phyloP scores from a whole-genome alignment of 495 filamentous ascomycete species.

The Aspergillus olivimuriae region DNA sequence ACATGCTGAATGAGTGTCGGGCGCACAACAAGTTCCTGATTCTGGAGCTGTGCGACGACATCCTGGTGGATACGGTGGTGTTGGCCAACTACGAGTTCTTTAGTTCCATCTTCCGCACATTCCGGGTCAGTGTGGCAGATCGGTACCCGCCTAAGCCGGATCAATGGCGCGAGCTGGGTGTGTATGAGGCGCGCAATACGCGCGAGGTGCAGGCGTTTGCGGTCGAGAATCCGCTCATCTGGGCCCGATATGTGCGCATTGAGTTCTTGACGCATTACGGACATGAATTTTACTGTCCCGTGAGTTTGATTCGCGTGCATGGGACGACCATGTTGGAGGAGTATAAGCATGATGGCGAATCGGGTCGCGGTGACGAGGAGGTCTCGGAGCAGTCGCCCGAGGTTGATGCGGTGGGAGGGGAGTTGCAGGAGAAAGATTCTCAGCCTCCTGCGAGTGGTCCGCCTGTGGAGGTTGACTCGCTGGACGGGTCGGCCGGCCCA shows the following conservation, averaged over 20 bases:
- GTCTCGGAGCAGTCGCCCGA: conserved; percentile 31
- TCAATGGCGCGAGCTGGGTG: conserved; percentile 85
- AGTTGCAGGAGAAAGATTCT: conserved; percentile 10
- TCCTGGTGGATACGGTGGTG: conserved; percentile 90
- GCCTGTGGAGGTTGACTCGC: neutral
- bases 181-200: conserved; percentile 83
- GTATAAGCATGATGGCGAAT: conserved; percentile 69
- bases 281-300: conserved; percentile 90
- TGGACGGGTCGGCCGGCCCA: no score
- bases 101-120: conserved; percentile 87
- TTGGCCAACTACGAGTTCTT: conserved; percentile 99
- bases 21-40: conserved; percentile 89
- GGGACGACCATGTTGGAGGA: conserved; percentile 96
- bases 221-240: conserved; percentile 87
- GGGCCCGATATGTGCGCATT: conserved; percentile 85
- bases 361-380: conserved; percentile 53
- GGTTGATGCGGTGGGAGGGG: conserved; percentile 33
- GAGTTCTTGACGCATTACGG: conserved; percentile 94
- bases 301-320: conserved; percentile 86
- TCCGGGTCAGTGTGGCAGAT: conserved; percentile 85
- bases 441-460: neutral
- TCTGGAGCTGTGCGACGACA: conserved; percentile 85
- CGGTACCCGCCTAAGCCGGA: conserved; percentile 87
- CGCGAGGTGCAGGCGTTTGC: conserved; percentile 92
- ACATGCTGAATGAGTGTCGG: conserved; percentile 91